phyloP scores from a whole-genome alignment of 345 rosid genomes.

The Alliaria petiolata region DNA sequence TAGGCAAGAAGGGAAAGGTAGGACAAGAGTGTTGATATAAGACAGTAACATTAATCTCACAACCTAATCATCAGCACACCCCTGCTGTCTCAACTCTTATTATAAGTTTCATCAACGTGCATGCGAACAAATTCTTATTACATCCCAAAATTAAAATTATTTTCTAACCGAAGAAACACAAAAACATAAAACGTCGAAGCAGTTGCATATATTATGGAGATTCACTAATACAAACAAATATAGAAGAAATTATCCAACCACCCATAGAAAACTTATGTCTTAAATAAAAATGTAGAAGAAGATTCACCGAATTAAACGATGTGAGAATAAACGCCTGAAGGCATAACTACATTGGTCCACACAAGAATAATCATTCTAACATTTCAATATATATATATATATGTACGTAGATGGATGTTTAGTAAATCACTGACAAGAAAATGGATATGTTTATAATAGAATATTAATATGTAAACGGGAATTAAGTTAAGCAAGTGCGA shows the following conservation, averaged over 20 bases:
- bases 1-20: constrained; percentile 24
- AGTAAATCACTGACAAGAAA: background rate
- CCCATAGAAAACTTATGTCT: background rate
- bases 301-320: background rate
- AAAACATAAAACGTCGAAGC: background rate
- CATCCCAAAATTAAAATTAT: background rate
- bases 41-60: constrained; percentile 28
- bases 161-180: background rate
- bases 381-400: background rate
- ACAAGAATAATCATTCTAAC: background rate
- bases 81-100: constrained; percentile 20
- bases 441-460: background rate
- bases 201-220: background rate
- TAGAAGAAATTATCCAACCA: constrained; percentile 1
- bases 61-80: constrained; percentile 26
- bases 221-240: background rate
- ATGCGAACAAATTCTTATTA: constrained; percentile 14
- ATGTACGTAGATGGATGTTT: background rate
- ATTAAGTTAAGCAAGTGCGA: constrained; percentile 2
- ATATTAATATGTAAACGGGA: constrained; percentile 1
- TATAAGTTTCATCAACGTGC: background rate
- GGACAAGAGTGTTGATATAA: constrained; percentile 27
- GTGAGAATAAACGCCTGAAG: constrained; percentile 15
- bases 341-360: background rate
- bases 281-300: background rate